Conservation (phyloP, 768 basidiomycete species). For the Phaffia tasmanica region DNA sequence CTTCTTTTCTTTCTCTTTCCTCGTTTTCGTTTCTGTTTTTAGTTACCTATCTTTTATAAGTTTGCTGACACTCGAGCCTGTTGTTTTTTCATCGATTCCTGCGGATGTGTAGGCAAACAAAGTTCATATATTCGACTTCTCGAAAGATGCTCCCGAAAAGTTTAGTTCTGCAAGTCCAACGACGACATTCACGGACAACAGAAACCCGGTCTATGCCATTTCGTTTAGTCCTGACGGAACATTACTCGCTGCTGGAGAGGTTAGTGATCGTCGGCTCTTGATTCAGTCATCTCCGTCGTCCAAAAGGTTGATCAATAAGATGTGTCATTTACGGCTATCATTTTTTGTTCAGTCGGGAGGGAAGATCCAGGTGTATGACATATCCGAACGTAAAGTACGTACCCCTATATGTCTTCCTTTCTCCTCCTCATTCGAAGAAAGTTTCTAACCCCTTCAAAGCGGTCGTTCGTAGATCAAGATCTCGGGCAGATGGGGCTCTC, state of each 20-base stretch:
- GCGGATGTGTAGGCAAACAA: slow-evolving; percentile 51
- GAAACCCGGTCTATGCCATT: slow-evolving; percentile 58
- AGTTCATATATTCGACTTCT: slow-evolving; percentile 60
- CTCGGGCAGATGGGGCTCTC: slow-evolving; percentile 66
- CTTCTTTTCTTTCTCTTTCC: not conserved
- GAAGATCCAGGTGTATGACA: slow-evolving; percentile 67
- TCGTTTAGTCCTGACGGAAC: slow-evolving; percentile 69
- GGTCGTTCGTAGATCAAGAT: slow-evolving; percentile 47
- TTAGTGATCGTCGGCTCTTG: slow-evolving; percentile 41
- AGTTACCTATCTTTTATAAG: too few species aligned
- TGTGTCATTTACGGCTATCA: slow-evolving; percentile 4
- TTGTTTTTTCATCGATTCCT: too few species aligned
- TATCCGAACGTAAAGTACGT: slow-evolving; percentile 52
- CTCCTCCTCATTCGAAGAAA: not conserved
- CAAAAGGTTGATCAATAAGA: not conserved
- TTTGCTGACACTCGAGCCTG: not conserved
- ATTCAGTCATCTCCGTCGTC: not conserved
- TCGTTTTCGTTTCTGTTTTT: not conserved
- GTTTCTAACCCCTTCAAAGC: not conserved
- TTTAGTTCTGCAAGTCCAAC: slow-evolving; percentile 43
- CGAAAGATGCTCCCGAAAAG: slow-evolving; percentile 43
- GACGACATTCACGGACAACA: slow-evolving; percentile 45
- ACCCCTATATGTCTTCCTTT: not conserved
- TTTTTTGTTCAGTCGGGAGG: slow-evolving; percentile 53
- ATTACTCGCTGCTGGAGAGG: slow-evolving; percentile 73